Base-by-base conservation (phyloP, 257 asterid genomes). In the Primulina eburnea region DNA sequence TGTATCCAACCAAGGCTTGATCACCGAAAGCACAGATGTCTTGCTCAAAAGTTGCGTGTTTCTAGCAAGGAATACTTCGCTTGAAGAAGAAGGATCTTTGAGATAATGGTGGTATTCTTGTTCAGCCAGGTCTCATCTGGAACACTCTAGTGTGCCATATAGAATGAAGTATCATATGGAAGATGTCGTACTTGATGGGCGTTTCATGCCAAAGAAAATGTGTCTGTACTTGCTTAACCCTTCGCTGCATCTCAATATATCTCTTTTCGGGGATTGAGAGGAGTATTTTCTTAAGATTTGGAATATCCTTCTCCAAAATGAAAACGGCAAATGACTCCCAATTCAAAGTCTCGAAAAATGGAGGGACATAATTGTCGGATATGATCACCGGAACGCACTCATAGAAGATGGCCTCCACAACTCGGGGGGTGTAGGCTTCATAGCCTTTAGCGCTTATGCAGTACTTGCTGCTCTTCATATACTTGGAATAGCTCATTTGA, bases 301-400 rank as follows among this genome's bases (percentile, higher is more conserved):
- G 96, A 60, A 90, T 82, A 64, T 90, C 97, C 79, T 80, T 85
- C 83, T 90, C 97, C 35, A 38, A 60, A 2, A 90, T 75, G 9
- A 90, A 88, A 11, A 90, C 84, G 0, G 96, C 83, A 64, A 90
- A 86, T 0, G 86, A 72, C 71, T 90, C 94, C 97, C 97, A 90
- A 61, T 84, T 73, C 79, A 90, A 58, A 12, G 86, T 81, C 82
- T 90, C 96, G 11, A 90, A 81, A 64, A 90, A 90, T 0, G 97
- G 94, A 8, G 96, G 96, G 11, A 88, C 80, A 40, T 81, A 90
- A 66, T 90, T 85, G 65, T 90, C 97, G 0, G 96, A 84, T 64
- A 90, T 78, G 70, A 90, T 90, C 56, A 88, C 94, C 0, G 97
- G 94, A 50, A 90, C 94, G 37, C 97, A 90, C 56, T 80, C 90